Evolutionary conservation across 768 basidiomycete species (phyloP).

Genomic region (Mycena venus): DNA sequence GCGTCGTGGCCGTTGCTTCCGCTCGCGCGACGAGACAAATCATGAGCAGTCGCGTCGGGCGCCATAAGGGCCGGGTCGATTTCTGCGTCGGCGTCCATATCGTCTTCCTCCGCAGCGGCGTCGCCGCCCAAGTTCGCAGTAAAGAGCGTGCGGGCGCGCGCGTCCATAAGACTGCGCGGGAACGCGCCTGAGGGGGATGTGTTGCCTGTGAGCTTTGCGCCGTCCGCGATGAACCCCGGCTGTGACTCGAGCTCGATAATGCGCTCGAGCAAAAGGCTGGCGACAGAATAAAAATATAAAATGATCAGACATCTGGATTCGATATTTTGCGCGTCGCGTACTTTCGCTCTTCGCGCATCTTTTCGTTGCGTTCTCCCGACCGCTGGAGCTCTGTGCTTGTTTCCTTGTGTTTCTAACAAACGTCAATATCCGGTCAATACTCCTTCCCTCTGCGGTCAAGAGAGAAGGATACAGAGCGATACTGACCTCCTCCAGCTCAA

Average conservation of each 20-base stretch:
- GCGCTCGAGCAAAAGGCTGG: slow-evolving; percentile 68
- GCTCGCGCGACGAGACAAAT: slow-evolving; percentile 36
- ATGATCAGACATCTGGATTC: slow-evolving; percentile 12
- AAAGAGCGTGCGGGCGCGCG: slow-evolving; percentile 20
- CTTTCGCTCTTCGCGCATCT: slow-evolving; percentile 74
- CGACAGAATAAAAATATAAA: background rate
- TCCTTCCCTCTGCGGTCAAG: slow-evolving; percentile 37
- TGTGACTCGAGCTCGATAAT: slow-evolving; percentile 71
- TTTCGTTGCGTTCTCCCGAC: slow-evolving; percentile 74
- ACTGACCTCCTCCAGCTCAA: slow-evolving; percentile 80
- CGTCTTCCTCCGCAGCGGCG: slow-evolving; percentile 57
- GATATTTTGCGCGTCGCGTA: slow-evolving; percentile 53
- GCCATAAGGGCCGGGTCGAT: slow-evolving; percentile 60
- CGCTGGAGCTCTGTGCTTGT: slow-evolving; percentile 66
- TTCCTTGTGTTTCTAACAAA: slow-evolving; percentile 71
- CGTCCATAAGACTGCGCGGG: slow-evolving; percentile 60
- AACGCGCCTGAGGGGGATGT: slow-evolving; percentile 61
- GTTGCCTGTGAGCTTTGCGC: background rate
- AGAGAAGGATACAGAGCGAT: background rate
- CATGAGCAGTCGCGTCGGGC: slow-evolving; percentile 54
- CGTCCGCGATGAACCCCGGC: slow-evolving; percentile 36
- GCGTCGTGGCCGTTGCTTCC: slow-evolving; percentile 48
- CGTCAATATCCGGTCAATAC: slow-evolving; percentile 44
- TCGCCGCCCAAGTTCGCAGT: slow-evolving; percentile 62
- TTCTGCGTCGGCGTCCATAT: slow-evolving; percentile 51